Base-by-base conservation (phyloP, 225 moss, liverwort and hornwort species). In the Polytrichum commune region DNA sequence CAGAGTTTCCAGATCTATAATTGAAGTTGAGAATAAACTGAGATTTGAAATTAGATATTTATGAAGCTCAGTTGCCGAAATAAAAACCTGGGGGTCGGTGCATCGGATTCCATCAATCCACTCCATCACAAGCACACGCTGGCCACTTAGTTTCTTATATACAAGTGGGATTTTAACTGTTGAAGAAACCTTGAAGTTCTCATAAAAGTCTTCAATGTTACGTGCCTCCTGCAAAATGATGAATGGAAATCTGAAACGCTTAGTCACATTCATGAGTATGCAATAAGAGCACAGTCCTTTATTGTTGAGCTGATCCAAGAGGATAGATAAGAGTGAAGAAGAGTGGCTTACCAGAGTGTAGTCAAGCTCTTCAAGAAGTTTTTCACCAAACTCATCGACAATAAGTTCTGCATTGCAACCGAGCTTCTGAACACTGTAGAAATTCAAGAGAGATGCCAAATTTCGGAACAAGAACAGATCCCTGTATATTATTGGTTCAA, bases 41-140 rank as follows among this genome's bases (percentile, higher is more conserved):
- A 46, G 13, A 46, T 13, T 46, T 46, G 46, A 46, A 46, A 10
- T 13, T 46, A 46, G 46, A 46, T 13, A 46, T 13, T 16, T 16
- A 35, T 16, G 46, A 4, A 46, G 46, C 16, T 46, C 46, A 46
- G 46, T 46, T 46, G 16, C 46, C 16, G 46, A 46, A 4, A n/a
- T 33, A 79, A 72, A 79, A 62, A 97, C 97, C 92, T 94, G 88
- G 27, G 91, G 95, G 73, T 95, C 80, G 27, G 98, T 98, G 75
- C 98, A 98, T 58, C 95, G 93, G 70, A 98, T 80, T 46, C 98
- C 98, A 82, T 98, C 98, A 62, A 98, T 98, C 98, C 98, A 98
- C 76, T 98, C 98, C 98, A 98, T 98, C 54, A 95, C 86, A 66
- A 98, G 85, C 32, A 95, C 95, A 70, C 81, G 88, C 63, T 72